phyloP scores from a whole-genome alignment of 2,329 filamentous ascomycete genomes.

The Colletotrichum sp. region DNA sequence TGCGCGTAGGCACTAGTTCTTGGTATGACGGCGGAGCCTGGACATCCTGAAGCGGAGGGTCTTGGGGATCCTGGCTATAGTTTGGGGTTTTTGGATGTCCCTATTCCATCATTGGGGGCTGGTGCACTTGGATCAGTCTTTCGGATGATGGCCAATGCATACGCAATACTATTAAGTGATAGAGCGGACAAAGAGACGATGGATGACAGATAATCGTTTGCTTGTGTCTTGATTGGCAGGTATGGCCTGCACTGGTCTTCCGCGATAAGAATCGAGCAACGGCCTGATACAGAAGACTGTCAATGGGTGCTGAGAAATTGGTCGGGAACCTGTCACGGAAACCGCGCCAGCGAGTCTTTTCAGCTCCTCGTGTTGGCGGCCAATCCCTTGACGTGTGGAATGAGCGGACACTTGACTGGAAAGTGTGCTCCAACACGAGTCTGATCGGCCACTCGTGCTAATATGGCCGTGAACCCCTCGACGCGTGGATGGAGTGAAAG shows the following conservation, averaged over 20 bases:
- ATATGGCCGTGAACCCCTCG: neutral
- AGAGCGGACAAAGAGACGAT: neutral
- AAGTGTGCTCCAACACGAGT: too few species aligned
- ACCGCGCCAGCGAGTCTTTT: neutral
- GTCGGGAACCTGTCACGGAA: neutral
- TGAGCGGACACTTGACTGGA: too few species aligned
- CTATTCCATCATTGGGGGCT: neutral
- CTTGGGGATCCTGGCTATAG: neutral
- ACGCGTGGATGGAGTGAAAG: neutral
- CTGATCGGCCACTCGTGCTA: neutral
- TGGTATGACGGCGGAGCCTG: neutral
- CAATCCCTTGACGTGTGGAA: too few species aligned
- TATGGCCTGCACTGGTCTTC: fast-evolving
- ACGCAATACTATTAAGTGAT: neutral
- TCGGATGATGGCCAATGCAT: neutral
- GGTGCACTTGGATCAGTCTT: neutral
- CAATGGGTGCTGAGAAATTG: fast-evolving
- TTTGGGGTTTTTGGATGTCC: neutral
- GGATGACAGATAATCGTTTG: fast-evolving
- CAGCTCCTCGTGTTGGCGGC: neutral
- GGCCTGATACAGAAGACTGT: neutral
- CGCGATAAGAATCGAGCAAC: neutral
- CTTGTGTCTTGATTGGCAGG: neutral
- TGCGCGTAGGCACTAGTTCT: neutral
- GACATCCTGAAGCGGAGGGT: neutral